Conservation (phyloP, 768 basidiomycete species). For the Psilocybe tampanensis region DNA sequence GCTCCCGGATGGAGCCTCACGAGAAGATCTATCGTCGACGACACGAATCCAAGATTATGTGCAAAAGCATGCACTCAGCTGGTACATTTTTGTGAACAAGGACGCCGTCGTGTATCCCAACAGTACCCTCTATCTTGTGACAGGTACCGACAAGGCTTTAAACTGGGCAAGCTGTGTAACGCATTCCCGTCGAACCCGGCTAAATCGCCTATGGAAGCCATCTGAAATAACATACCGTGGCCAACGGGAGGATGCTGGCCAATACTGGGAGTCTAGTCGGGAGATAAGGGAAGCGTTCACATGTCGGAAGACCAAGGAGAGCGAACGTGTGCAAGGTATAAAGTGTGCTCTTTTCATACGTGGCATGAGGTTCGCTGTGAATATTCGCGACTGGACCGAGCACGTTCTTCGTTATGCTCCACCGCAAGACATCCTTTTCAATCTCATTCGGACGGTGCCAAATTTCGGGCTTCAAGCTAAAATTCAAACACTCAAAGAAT, state of each 20-base stretch:
- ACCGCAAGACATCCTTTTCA: not conserved
- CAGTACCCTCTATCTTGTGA: constrained; percentile 9
- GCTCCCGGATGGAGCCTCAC: constrained; percentile 16
- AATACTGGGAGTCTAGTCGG: not conserved
- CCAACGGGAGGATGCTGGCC: too few relatives aligned
- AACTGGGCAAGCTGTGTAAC: not conserved
- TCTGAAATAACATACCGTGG: too few relatives aligned
- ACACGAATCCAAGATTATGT: constrained; percentile 1
- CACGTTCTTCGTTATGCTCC: not conserved
- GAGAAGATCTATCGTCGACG: constrained; percentile 10
- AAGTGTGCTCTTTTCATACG: constrained; percentile 1
- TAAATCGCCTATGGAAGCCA: too few relatives aligned
- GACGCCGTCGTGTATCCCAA: not conserved
- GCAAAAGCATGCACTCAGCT: constrained; percentile 11
- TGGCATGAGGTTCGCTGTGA: constrained; percentile 3
- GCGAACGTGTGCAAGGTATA: not conserved
- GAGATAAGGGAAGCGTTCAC: not conserved
- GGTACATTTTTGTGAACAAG: constrained; percentile 8
- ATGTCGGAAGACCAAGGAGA: not conserved
- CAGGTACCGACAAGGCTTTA: constrained; percentile 10
- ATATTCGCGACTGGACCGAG: not conserved
- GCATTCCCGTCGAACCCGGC: not conserved
- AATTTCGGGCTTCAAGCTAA: constrained; percentile 1
- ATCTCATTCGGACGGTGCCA: not conserved
- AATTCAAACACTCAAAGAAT: not conserved